Evolutionary conservation across 208 protist genomes (phyloP).

Genomic region (Trypanosoma congolense): DNA sequence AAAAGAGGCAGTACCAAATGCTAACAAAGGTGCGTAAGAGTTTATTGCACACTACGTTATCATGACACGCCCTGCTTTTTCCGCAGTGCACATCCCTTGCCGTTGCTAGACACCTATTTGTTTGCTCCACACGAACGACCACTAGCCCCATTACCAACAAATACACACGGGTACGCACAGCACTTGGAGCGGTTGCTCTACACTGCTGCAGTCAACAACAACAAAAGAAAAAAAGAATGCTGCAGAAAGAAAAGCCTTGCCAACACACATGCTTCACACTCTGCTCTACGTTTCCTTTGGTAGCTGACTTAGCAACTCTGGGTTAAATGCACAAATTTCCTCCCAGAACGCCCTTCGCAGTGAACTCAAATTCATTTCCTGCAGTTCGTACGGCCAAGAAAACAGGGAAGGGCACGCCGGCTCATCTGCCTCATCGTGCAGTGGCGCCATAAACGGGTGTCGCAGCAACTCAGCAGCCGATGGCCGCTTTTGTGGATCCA

Average conservation of each 20-base stretch:
- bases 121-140: too few relatives aligned
- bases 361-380: slow-evolving; percentile 53
- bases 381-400: slow-evolving; percentile 71
- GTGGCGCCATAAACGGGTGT: slow-evolving; percentile 74
- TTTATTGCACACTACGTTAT: too few relatives aligned
- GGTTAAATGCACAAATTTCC: slow-evolving; percentile 82
- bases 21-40: too few relatives aligned
- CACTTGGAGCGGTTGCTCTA: too few relatives aligned
- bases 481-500: slow-evolving; percentile 73
- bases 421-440: slow-evolving; percentile 83
- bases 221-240: background rate
- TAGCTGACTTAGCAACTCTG: slow-evolving; percentile 32
- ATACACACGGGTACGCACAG: too few relatives aligned
- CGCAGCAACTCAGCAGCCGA: slow-evolving; percentile 72
- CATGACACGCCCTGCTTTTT: too few relatives aligned
- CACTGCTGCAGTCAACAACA: too few relatives aligned
- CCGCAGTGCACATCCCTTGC: too few relatives aligned
- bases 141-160: too few relatives aligned
- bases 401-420: slow-evolving; percentile 61
- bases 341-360: slow-evolving; percentile 84
- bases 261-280: background rate
- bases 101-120: too few relatives aligned
- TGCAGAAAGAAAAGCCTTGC: background rate
- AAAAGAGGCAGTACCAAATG: too few relatives aligned
- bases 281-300: background rate